Evolutionary conservation across 106 monocot genomes (phyloP), one percentile per base, ranked within the genome.

Genomic region (Dioscorea zingiberensis): DNA sequence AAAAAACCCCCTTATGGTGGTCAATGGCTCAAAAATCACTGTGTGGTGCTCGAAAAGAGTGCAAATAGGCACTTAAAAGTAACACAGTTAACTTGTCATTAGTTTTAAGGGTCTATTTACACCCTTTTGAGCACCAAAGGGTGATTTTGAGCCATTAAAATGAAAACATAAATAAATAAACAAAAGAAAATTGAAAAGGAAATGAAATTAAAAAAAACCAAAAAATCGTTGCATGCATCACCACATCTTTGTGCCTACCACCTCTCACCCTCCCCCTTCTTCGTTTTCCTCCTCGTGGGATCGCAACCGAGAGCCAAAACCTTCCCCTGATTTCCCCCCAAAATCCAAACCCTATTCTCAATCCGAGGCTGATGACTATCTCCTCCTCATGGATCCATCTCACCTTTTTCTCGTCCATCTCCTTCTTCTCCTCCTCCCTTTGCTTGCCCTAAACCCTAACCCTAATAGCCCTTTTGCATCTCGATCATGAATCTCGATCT

Each of bases 401-500:
- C 44, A 19, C 30, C 62, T n/a, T 21, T 16, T 19, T 29, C 30
- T 19, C 30, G 21, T n/a, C n/a, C n/a, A 38, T 15, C 38, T 18
- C 19, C 27, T n/a, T 15, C 62, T 62, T 14, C 51, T 55, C 64
- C 38, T 38, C 4, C 3, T 77, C 71, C 38, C 47, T 48, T 30
- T 53, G 60, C 9, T 56, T 29, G 15, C 19, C 15, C 13, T n/a
- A 19, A 60, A 27, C 15, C 54, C 61, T 21, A 46, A 46, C 32
- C 5, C 21, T 38, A 32, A 16, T 19, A 25, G 25, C 21, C 21
- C 21, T 7, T 17, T 60, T 7, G 48, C n/a, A 21, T 77, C 74
- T 57, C 79, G 66, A 71, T 18, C 13, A 10, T 38, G 38, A 38
- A 38, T 38, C 38, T 38, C 10, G 38, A 38, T 38, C 24, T 64